A percentile compares a stretch with the other conserved stretches of the same genome.
phyloP scores from a whole-genome alignment of 352 stramenopile species.

The Pythium plurisporium region DNA sequence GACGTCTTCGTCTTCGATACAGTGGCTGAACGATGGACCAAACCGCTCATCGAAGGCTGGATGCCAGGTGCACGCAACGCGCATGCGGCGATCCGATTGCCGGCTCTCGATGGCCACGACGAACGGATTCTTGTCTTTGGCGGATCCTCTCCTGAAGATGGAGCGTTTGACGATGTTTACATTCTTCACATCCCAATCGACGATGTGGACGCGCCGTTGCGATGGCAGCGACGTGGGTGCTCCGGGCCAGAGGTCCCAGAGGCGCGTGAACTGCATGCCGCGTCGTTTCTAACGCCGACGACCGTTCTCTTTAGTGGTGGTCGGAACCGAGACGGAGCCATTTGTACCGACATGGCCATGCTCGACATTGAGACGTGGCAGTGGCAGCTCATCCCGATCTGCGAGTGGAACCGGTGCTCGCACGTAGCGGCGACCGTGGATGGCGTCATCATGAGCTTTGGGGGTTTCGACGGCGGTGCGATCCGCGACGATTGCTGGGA shows the following conservation, averaged over 20 bases:
- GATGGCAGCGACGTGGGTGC: constrained; percentile 32
- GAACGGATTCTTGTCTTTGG: constrained; percentile 53
- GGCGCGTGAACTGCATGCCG: constrained; percentile 47
- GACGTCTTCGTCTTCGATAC: constrained; percentile 55
- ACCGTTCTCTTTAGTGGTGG: constrained; percentile 44
- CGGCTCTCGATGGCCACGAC: not conserved
- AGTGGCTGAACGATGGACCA: constrained; percentile 28
- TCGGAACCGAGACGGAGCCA: constrained; percentile 40
- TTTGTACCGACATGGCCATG: constrained; percentile 59
- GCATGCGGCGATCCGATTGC: constrained; percentile 42
- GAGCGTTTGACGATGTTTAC: constrained; percentile 48
- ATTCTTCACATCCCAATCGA: constrained; percentile 36
- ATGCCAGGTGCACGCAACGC: constrained; percentile 45
- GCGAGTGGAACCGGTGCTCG: constrained; percentile 53
- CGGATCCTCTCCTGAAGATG: constrained; percentile 52
- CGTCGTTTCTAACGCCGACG: constrained; percentile 15
- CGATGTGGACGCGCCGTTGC: constrained; percentile 6
- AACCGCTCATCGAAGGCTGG: constrained; percentile 30
- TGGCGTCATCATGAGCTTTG: constrained; percentile 39
- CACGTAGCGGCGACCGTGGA: constrained; percentile 30
- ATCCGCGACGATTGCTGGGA: constrained; percentile 46
- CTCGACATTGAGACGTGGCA: constrained; percentile 33
- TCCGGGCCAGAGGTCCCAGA: constrained; percentile 23
- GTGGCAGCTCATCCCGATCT: constrained; percentile 52
- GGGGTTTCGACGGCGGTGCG: constrained; percentile 41